These are phyloP conservation scores for Verticillium albo-atrum DNA, from an alignment of 2,329 filamentous ascomycete species.

Conservation along the genomic window DNA sequence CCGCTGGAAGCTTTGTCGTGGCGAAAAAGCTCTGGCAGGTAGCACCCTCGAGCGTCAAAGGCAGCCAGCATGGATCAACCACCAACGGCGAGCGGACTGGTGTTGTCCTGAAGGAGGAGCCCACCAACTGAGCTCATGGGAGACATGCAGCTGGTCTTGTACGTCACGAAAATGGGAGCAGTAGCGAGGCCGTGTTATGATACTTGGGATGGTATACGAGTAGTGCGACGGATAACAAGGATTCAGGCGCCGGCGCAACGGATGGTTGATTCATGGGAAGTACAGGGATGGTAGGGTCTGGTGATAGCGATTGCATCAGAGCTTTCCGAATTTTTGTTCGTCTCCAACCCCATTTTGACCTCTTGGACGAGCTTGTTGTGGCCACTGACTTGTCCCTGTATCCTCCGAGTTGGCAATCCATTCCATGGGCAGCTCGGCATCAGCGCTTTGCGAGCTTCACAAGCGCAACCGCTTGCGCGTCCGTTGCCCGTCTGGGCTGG, in stretches of 20 bases:
- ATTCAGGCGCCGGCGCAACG: not conserved
- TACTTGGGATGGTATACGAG: not conserved
- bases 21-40: slow-evolving; percentile 41
- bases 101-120: not conserved
- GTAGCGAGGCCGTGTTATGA: not conserved
- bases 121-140: not conserved
- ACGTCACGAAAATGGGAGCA: not conserved
- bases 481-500: not conserved
- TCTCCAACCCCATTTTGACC: no score
- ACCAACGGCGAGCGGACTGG: not conserved
- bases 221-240: not conserved
- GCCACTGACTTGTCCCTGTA: no score
- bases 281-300: not conserved
- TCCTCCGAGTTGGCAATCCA: no score
- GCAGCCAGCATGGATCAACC: not conserved
- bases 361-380: no score
- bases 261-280: not conserved
- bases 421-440: no score
- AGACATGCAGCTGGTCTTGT: not conserved
- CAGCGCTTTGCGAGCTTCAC: no score
- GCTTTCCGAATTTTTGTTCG: no score
- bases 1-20: slow-evolving; percentile 52
- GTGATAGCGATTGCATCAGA: not conserved
- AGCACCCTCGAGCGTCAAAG: slow-evolving; percentile 12
- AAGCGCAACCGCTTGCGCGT: not conserved